Evolutionary conservation across 176 grass and related monocot species (phyloP), one percentile per base, ranked within the genome.

Genomic region (Luzula sylvatica): DNA sequence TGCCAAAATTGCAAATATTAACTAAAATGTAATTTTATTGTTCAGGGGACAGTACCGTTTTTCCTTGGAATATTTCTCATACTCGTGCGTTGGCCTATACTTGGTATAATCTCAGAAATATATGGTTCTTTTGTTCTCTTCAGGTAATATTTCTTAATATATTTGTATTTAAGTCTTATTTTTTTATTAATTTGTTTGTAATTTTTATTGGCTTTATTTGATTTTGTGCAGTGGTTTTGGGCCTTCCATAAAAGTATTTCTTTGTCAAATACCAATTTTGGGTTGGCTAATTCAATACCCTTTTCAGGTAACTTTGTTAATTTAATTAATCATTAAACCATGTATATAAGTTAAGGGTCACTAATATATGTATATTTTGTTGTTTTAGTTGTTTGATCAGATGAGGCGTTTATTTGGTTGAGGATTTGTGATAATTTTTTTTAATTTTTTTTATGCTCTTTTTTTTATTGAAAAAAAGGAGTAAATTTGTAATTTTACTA

Each of bases 1-100:
- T n/a, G n/a, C n/a, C n/a, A n/a, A n/a, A n/a, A n/a, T n/a, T n/a
- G n/a, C n/a, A n/a, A n/a, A n/a, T n/a, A n/a, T n/a, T n/a, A n/a
- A n/a, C 1, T 35, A 32, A 28, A 17, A 39, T 42, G 40, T 35
- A 41, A 28, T 52, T 15, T 42, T 62, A n/a, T 27, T 18, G 47
- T 87, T 40, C 72, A 94, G 88, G 88, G 88, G 43, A 80, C 83
- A 29, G 55, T 94, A 62, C 88, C 88, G 54, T 94, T 87, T 68
- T 77, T 83, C 70, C 59, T 85, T 55, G 90, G 57, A 42, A 45
- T 95, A 42, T 88, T 95, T 82, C 83, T 95, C 59, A 79, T 95
- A 18, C 84, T 95, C 85, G 80, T 88, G 27, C 70, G 80, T 35
- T 95, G 80, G 83, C 80, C 89, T 73, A 46, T 88, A 78, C 46